Conservation (phyloP, 371 early-diverging fungal genomes). For the Mucor indicus region DNA sequence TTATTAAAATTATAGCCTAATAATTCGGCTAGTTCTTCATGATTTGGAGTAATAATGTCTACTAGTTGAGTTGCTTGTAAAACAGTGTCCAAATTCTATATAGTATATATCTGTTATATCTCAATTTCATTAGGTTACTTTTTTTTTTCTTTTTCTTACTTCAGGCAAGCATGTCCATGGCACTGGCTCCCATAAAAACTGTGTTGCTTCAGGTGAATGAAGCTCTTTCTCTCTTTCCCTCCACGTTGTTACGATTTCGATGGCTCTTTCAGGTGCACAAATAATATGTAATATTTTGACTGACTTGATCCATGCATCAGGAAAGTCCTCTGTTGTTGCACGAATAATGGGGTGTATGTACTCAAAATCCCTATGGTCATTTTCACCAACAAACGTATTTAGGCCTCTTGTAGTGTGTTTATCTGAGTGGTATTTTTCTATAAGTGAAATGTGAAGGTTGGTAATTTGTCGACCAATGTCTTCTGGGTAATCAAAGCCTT, state of each 20-base stretch:
- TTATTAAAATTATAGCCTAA: conserved; percentile 7
- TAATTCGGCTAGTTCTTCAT: conserved; percentile 27
- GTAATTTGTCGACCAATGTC: conserved; percentile 25
- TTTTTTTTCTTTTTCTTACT: conserved; percentile 5
- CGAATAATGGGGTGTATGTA: conserved; percentile 46
- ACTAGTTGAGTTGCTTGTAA: conserved; percentile 5
- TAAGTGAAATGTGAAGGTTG: conserved; percentile 25
- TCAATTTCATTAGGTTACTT: not conserved
- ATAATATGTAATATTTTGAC: conserved; percentile 35
- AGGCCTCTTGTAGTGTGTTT: conserved; percentile 41
- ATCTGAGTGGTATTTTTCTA: conserved; percentile 20
- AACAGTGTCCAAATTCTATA: conserved; percentile 8
- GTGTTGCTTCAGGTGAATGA: conserved; percentile 1
- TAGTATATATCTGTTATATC: not conserved
- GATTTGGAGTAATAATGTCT: conserved; percentile 28
- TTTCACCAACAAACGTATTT: conserved; percentile 36
- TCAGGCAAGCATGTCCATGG: conserved; percentile 43
- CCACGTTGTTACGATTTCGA: conserved; percentile 36
- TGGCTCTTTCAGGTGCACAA: conserved; percentile 35
- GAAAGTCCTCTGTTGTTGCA: conserved; percentile 32
- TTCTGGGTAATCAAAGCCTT: conserved; percentile 37
- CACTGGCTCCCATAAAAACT: conserved; percentile 47
- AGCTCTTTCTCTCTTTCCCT: conserved; percentile 11
- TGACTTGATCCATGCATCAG: conserved; percentile 36
- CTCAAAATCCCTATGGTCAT: conserved; percentile 48